phyloP scores from a whole-genome alignment of 2,329 filamentous ascomycete species.

The Dothistroma pini region DNA sequence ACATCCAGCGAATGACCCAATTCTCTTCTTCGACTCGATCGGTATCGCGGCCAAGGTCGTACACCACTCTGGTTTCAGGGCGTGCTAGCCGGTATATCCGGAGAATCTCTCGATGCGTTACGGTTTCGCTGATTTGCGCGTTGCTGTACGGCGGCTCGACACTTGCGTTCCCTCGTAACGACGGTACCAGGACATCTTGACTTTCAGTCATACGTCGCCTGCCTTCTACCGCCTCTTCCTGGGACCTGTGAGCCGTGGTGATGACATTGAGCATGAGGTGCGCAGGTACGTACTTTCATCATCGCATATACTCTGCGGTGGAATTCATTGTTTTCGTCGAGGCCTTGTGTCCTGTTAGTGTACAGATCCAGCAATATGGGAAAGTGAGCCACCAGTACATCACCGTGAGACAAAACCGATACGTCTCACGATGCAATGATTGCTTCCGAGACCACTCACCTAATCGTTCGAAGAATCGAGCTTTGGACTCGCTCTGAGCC shows the following conservation, averaged over 20 bases:
- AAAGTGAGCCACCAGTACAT: too few species aligned
- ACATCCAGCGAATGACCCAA: slow-evolving; percentile 51
- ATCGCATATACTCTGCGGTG: slow-evolving; percentile 40
- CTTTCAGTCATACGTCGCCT: slow-evolving; percentile 42
- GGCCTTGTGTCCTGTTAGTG: slow-evolving; percentile 11
- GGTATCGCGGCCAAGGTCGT: slow-evolving; percentile 41
- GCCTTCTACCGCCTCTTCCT: slow-evolving; percentile 44
- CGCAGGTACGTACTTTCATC: slow-evolving; percentile 40
- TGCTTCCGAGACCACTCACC: slow-evolving; percentile 7
- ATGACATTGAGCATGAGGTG: neutral
- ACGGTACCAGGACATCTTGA: slow-evolving; percentile 38
- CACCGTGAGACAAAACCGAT: too few species aligned
- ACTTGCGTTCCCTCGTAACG: slow-evolving; percentile 30
- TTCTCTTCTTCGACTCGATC: slow-evolving; percentile 45
- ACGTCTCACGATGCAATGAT: too few species aligned
- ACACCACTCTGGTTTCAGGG: slow-evolving; percentile 39
- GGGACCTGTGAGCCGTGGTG: neutral
- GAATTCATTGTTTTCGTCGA: slow-evolving; percentile 37
- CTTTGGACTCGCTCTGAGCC: slow-evolving; percentile 46
- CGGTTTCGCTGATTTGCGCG: slow-evolving; percentile 48
- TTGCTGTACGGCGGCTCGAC: slow-evolving; percentile 43
- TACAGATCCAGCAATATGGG: too few species aligned
- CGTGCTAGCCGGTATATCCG: slow-evolving; percentile 41
- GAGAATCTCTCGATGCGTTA: slow-evolving; percentile 44
- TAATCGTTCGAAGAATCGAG: slow-evolving; percentile 42